Conservation (phyloP, 1,139 yeast species). For the Candida buenavistaensis region DNA sequence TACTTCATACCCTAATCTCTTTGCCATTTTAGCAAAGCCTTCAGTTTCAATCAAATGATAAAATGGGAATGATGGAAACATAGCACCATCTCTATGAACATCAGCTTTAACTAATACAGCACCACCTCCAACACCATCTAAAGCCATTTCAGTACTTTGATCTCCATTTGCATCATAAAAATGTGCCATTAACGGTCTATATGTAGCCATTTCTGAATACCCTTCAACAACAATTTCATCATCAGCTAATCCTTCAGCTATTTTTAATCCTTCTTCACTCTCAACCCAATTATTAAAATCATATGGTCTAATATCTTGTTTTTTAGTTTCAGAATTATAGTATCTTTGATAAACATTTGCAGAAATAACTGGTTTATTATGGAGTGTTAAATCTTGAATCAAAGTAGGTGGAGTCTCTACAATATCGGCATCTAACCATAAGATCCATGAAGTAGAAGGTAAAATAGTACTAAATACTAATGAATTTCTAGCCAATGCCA, state of each 20-base stretch:
- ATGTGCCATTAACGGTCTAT: conserved; percentile 93
- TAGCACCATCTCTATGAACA: conserved; percentile 98
- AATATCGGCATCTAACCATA: conserved; percentile 95
- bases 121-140: conserved; percentile 98
- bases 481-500: conserved; percentile 95
- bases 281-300: conserved; percentile 98
- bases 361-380: conserved; percentile 81
- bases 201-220: conserved; percentile 88
- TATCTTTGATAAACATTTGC: conserved; percentile 93
- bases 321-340: conserved; percentile 55
- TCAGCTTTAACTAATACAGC: conserved; percentile 94
- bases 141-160: conserved; percentile 61
- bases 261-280: conserved; percentile 75
- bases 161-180: conserved; percentile 70
- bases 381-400: conserved; percentile 84
- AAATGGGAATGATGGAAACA: conserved; percentile 98
- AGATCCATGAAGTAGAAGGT: conserved; percentile 89
- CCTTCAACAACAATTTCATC: conserved; percentile 95
- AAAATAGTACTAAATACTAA: conserved; percentile 85
- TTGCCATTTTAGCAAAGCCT: conserved; percentile 98
- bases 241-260: conserved; percentile 70
- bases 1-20: conserved; percentile 86
- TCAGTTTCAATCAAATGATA: conserved; percentile 96
- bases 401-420: conserved; percentile 81
- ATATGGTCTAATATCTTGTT: conserved; percentile 76